Evolutionary conservation across 192 early-diverging fungal genomes (phyloP).

Genomic region (Backusella sp.): DNA sequence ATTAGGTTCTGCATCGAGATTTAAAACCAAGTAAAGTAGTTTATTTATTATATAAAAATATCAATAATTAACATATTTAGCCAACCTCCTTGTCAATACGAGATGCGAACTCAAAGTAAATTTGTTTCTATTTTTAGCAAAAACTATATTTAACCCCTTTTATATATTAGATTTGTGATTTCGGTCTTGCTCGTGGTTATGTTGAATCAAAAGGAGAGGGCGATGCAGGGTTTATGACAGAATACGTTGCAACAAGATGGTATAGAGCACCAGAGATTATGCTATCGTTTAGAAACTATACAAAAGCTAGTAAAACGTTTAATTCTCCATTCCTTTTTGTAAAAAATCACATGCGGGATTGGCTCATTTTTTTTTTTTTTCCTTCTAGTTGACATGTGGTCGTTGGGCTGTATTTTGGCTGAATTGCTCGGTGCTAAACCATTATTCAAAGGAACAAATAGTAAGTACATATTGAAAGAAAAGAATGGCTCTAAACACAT

Average conservation of each 20-base stretch:
- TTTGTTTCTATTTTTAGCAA: not conserved
- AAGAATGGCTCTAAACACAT: not conserved
- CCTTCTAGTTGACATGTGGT: constrained; percentile 87
- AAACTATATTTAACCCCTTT: not conserved
- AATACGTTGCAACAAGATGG: constrained; percentile 99
- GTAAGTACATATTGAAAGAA: constrained; percentile 24
- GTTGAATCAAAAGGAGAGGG: constrained; percentile 66
- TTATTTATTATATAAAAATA: not conserved
- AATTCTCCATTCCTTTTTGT: too few species aligned
- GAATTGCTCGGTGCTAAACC: constrained; percentile 92
- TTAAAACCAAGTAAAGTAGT: constrained; percentile 70
- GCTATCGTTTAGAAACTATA: constrained; percentile 85
- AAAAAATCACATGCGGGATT: not conserved
- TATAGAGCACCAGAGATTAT: constrained; percentile 98
- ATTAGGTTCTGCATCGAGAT: constrained; percentile 78
- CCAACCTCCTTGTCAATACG: constrained; percentile 85
- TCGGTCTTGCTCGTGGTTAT: constrained; percentile 86
- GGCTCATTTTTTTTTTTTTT: too few species aligned
- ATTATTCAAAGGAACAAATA: constrained; percentile 95
- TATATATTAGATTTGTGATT: constrained; percentile 84
- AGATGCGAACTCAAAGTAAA: constrained; percentile 88
- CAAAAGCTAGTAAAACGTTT: constrained; percentile 69
- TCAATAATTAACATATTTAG: constrained; percentile 14
- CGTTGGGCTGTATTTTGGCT: constrained; percentile 98
- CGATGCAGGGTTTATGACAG: constrained; percentile 98